A percentile compares a stretch with the other conserved stretches of the same genome.
Evolutionary conservation across 371 early-diverging fungal species (phyloP).

Genomic region (Mortierella sp.): DNA sequence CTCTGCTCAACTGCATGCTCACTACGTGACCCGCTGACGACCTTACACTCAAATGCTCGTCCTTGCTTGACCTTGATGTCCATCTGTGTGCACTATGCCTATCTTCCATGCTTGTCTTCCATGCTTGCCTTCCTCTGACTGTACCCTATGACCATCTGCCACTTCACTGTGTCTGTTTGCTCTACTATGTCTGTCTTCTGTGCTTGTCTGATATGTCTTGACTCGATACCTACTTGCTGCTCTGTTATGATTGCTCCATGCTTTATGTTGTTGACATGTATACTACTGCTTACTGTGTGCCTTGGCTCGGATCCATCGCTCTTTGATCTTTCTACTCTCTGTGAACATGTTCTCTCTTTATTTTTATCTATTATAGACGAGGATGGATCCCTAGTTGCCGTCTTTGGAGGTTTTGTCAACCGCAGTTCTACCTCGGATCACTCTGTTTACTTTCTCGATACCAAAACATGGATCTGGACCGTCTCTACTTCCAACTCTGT

Average conservation of each 20-base stretch:
- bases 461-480: constrained; percentile 29
- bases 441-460: constrained; percentile 26
- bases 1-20: neutral
- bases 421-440: constrained; percentile 28
- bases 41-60: too few species aligned
- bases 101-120: neutral
- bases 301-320: constrained; percentile 1
- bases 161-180: too few species aligned
- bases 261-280: too few species aligned
- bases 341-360: neutral
- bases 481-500: constrained; percentile 14
- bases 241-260: neutral
- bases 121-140: too few species aligned
- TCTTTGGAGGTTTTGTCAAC: constrained; percentile 8
- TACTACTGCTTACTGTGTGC: too few species aligned
- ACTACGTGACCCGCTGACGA: too few species aligned
- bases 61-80: too few species aligned
- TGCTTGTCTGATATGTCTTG: neutral
- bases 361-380: neutral
- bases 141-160: neutral
- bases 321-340: neutral
- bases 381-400: constrained; percentile 1
- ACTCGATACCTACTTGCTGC: neutral
- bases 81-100: constrained; percentile 1
- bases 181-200: neutral